Base-by-base conservation (phyloP, 2,329 filamentous ascomycete genomes). In the Pseudogymnoascus sp. region DNA sequence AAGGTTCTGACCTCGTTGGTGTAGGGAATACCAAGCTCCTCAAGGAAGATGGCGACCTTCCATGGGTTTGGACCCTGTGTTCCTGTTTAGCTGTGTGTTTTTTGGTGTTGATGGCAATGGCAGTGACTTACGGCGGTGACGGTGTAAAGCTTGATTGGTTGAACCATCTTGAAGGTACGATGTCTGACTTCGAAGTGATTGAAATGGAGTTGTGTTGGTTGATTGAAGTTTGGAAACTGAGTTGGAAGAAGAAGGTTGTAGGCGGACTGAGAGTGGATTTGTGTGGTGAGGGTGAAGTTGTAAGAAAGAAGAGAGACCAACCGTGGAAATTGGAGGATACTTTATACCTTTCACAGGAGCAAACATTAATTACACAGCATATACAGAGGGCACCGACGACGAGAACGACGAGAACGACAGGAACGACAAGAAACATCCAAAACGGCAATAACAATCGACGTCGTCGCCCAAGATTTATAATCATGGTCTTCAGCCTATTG, bases 1-100 rank as follows among this genome's bases (percentile, higher is more conserved):
- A 75, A 71, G 60, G 50, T 56, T 11, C 28, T 70, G 53, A 72
- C 66, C 35, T 75, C 69, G 50, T 70, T 69, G 56, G 76, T 73
- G 68, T 78, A 77, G 4, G 75, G 74, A 19, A 82, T 28, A 4
- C 65, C 64, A 40, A 81, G 77, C 66, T 80, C 78, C 59, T 78
- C 74, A 53, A 79, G 71, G 41, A 81, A 63, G 61, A 81, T 75
- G 62, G 73, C 71, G 10, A 82, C 75, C 69, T 81, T 81, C 7
- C 59, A 62, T 22, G 63, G 38, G 28, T 67, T 68, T 50, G 64
- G 60, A n/a, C 50, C 50, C 50, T 56, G 50, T 33, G 50, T 33
- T 56, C 16, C 1, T 56, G 50, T 33, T 56, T 8, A 56, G 16
- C 28, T 31, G 46, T 56, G 26, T 12, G 6, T 16, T 10, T 31